These are phyloP conservation scores for Lactarius indigo DNA, from an alignment of 768 basidiomycete species.

Conservation along the genomic window DNA sequence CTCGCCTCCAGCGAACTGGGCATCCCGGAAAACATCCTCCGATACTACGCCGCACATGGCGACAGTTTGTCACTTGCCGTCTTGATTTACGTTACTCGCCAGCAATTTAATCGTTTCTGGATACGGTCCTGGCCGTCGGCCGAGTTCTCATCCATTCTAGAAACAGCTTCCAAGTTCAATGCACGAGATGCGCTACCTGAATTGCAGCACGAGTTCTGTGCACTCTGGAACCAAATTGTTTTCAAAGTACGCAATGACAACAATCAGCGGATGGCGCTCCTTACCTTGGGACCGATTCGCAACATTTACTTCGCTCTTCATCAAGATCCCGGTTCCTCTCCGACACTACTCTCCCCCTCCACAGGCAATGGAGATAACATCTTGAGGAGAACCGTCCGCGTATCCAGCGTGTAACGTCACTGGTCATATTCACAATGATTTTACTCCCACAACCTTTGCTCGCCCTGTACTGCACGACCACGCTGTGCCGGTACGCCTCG, in stretches of 20 bases:
- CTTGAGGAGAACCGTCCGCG: neutral
- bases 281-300: neutral
- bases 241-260: neutral
- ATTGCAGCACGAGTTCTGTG: neutral
- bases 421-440: neutral
- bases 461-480: too few relatives aligned
- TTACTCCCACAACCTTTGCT: too few relatives aligned
- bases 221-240: neutral
- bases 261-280: neutral
- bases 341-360: neutral
- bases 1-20: neutral
- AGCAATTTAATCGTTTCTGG: neutral
- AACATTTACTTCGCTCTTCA: neutral
- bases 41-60: neutral
- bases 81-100: neutral
- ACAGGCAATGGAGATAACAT: neutral
- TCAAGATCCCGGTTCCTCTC: neutral
- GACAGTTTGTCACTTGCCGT: neutral
- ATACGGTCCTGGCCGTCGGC: neutral
- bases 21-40: neutral
- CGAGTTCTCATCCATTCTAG: neutral
- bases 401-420: neutral
- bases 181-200: neutral
- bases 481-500: too few relatives aligned
- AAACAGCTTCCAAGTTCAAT: neutral